A percentile compares a stretch with the other conserved stretches of the same genome.
phyloP scores from a whole-genome alignment of 1,139 yeast species.

The Geotrichum reessii region DNA sequence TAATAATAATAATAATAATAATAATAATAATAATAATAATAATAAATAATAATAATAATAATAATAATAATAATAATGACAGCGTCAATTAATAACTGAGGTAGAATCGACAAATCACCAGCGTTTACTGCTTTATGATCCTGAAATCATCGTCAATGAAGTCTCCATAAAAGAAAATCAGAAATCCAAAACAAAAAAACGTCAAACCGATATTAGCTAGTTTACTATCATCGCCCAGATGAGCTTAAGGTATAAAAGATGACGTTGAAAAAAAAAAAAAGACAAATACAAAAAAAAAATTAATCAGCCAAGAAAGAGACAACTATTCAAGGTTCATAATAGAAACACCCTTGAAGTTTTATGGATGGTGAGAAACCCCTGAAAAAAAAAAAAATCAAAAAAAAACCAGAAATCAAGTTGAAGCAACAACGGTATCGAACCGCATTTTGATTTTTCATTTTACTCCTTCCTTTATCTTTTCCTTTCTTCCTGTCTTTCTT shows the following conservation, averaged over 20 bases:
- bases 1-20: neutral
- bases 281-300: neutral
- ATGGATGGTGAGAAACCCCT: neutral
- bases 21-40: neutral
- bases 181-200: too few species aligned
- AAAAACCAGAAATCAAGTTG: neutral
- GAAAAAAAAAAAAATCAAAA: neutral
- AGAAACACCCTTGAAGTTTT: neutral
- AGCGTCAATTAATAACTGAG: neutral
- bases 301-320: neutral
- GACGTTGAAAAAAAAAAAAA: too few species aligned
- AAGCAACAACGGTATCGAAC: neutral
- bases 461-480: neutral
- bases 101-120: neutral
- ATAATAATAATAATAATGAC: neutral
- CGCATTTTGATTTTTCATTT: neutral
- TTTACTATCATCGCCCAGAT: too few species aligned
- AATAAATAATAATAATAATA: neutral
- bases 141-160: neutral
- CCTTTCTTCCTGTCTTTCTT: neutral
- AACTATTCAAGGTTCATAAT: neutral
- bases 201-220: too few species aligned
- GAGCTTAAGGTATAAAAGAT: too few species aligned
- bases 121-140: neutral
- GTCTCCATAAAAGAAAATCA: neutral